These are phyloP conservation scores for Obba rivulosa DNA, from an alignment of 768 basidiomycete species.

Conservation along the genomic window DNA sequence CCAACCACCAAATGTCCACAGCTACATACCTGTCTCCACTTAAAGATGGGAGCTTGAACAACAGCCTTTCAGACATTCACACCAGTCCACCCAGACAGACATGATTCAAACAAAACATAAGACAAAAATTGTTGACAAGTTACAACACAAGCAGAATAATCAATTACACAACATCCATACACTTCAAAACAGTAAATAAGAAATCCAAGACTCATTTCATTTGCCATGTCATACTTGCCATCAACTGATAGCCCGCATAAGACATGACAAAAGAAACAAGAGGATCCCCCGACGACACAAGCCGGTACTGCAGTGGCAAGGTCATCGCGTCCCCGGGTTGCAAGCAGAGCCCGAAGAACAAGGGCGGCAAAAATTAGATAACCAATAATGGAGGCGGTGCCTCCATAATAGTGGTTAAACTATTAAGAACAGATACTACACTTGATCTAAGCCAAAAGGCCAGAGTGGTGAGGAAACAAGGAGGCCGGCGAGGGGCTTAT, in stretches of 20 bases:
- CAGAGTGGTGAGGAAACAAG: constrained; percentile 37
- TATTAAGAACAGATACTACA: constrained; percentile 74
- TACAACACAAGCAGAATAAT: too few relatives aligned
- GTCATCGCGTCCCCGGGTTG: constrained; percentile 22
- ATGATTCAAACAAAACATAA: too few relatives aligned
- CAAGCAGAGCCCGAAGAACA: constrained; percentile 23
- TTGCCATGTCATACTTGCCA: constrained; percentile 3
- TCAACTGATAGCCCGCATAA: constrained; percentile 10
- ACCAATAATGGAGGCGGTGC: constrained; percentile 31
- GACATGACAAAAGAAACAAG: constrained; percentile 11
- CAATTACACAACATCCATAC: too few relatives aligned
- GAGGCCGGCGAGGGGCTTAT: background rate
- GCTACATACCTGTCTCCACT: too few relatives aligned
- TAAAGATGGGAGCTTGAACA: too few relatives aligned
- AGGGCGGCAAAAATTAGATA: constrained; percentile 22
- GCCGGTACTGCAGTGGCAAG: constrained; percentile 24
- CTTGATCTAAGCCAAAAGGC: constrained; percentile 75
- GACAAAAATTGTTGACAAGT: too few relatives aligned
- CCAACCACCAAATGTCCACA: too few relatives aligned
- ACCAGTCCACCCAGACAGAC: too few relatives aligned
- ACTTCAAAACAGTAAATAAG: too few relatives aligned
- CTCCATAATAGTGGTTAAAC: constrained; percentile 36
- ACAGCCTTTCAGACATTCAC: too few relatives aligned
- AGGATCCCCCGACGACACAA: constrained; percentile 25
- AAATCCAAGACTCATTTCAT: background rate